Conservation (phyloP, 257 asterid genomes). For the Sherardia arvensis region DNA sequence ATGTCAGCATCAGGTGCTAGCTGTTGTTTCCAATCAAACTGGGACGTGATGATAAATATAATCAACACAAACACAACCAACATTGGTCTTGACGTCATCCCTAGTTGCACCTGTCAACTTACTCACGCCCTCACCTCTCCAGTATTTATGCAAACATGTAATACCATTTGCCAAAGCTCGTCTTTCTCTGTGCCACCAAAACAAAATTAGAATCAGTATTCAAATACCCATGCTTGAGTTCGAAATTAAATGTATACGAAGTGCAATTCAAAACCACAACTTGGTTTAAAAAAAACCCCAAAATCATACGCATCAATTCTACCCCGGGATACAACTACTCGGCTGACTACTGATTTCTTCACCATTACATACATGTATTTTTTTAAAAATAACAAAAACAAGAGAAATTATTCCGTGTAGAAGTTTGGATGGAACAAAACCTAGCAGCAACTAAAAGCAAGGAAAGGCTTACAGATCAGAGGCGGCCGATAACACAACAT, state of each 20-base stretch:
- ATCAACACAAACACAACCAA: constrained; percentile 16
- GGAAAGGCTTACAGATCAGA: not conserved
- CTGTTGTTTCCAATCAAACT: constrained; percentile 2
- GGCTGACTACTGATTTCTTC: not conserved
- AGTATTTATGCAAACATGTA: not conserved
- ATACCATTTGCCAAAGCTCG: not conserved
- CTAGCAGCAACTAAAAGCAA: no score
- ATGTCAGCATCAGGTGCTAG: not conserved
- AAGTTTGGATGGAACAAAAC: not conserved
- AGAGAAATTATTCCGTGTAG: not conserved
- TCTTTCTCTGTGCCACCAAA: not conserved
- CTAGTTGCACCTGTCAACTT: not conserved
- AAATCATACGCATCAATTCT: not conserved
- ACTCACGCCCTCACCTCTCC: not conserved
- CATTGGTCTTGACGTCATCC: not conserved
- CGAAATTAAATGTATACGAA: not conserved
- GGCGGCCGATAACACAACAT: no score
- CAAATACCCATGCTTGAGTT: not conserved
- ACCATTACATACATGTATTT: not conserved
- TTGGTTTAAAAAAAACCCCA: not conserved
- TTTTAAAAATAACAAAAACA: no score
- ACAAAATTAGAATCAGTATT: not conserved
- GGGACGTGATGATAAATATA: not conserved
- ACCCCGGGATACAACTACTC: not conserved
- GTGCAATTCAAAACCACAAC: not conserved